These are phyloP conservation scores for Tricholoma flavovirens DNA, from an alignment of 768 basidiomycete genomes.

Conservation along the genomic window DNA sequence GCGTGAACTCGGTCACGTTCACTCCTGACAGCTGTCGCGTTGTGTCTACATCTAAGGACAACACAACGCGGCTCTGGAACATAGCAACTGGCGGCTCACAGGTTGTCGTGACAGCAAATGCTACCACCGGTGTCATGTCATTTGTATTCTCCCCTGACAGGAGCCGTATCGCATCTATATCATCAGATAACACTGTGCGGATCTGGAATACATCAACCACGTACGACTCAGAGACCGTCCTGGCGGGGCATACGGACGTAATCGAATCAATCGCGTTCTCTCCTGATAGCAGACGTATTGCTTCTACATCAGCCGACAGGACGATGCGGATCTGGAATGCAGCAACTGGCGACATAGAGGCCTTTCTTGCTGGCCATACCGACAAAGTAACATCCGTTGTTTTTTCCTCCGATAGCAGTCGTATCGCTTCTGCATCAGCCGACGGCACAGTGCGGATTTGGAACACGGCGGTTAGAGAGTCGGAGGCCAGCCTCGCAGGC, in stretches of 20 bases:
- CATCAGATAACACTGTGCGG: slow-evolving; percentile 13
- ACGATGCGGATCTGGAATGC: slow-evolving; percentile 10
- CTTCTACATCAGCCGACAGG: slow-evolving; percentile 8
- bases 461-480: slow-evolving; percentile 10
- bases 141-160: slow-evolving; percentile 9
- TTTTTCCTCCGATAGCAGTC: slow-evolving; percentile 21
- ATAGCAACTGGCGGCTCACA: background rate
- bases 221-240: background rate
- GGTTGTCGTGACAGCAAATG: no score
- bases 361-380: slow-evolving; percentile 10
- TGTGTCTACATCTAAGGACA: background rate
- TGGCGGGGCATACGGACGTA: slow-evolving; percentile 14
- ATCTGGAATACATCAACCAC: background rate
- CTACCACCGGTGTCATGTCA: background rate
- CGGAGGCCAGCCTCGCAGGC: background rate
- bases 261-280: slow-evolving; percentile 15
- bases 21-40: background rate
- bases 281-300: background rate
- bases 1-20: slow-evolving; percentile 1
- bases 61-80: background rate
- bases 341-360: background rate
- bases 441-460: slow-evolving; percentile 18
- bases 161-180: background rate
- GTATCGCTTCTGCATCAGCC: slow-evolving; percentile 15
- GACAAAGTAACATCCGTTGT: slow-evolving; percentile 16